Evolutionary conservation across 2,329 filamentous ascomycete species (phyloP), one percentile per base, ranked within the genome.

Genomic region (Colletotrichum abscissum): DNA sequence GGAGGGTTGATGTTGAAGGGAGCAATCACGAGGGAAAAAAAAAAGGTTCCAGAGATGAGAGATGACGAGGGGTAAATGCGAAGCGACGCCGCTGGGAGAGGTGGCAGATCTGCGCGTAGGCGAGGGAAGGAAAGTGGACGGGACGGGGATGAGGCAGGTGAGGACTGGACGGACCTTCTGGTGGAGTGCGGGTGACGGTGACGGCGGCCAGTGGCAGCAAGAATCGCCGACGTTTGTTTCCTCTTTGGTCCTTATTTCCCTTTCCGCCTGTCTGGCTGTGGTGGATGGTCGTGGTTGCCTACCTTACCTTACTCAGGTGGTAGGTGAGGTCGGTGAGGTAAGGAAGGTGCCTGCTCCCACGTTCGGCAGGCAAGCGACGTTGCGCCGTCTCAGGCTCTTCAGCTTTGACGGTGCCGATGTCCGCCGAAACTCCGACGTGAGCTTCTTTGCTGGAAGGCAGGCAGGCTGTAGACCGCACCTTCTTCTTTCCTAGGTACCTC

Each of bases 321-420:
- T 35, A 35, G 33, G 33, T 35, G 33, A 35, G 33, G 8, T 35
- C 9, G 33, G 33, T n/a, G 52, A 22, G 38, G 62, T 14, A 22
- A 26, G 46, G 62, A 55, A 64, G 22, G 28, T 22, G n/a, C 14
- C 49, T n/a, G 62, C 28, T 52, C 9, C 26, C 30, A 42, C 12
- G 26, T 52, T 33, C 26, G 49, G 42, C 46, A 54, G 52, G 30
- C 64, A 63, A 63, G 54, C 56, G 56, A n/a, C 16, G 49, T 33
- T 9, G 28, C 16, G 30, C 70, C 55, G 70, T 73, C 67, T 73
- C 67, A 49, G 42, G n/a, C 42, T 49, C 42, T 49, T 49, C 42
- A 70, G 71, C 71, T 73, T 70, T 73, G 67, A 70, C 46, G 71
- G 62, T 73, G 56, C 67, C 67, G 46, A 70, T 28, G 55, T 56